Base-by-base conservation (phyloP, 2,329 filamentous ascomycete genomes). In the Beauveria caledonica region DNA sequence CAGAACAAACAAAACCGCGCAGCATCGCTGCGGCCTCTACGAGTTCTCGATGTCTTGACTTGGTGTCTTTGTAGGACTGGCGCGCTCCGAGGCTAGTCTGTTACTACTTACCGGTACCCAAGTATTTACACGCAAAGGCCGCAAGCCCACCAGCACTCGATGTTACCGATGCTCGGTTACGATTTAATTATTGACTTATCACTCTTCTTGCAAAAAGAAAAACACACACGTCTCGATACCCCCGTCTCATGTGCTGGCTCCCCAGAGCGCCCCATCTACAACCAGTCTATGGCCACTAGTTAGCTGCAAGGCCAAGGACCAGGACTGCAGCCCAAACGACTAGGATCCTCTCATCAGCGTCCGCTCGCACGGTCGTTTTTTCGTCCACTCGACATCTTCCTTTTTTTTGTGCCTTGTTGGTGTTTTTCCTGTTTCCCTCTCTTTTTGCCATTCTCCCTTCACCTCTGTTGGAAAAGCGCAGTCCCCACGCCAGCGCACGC, bases 211-310 rank as follows among this genome's bases (percentile, higher is more conserved):
- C 13, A 25, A 25, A 15, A 15, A 46, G 5, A 25, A 33, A 19
- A 23, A 9, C 19, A 3, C 13, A 25, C 33, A 15, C 33, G 23
- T 11, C 46, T 27, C 23, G 17, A 23, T 7, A 36, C 11, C 54
- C 44, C 54, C 54, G 54, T 49, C 44, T 57, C 54, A 49, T 29
- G 54, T 57, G 54, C 54, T 21, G 27, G 33, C 29, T 10, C 53
- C 36, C 51, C 51, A 44, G 39, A 17, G 49, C 23, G 23, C 40
- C 54, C 54, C 54, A 46, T 57, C 42, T 11, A 46, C 33, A 15
- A 15, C 33, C 33, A 36, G 33, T 36, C 33, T 36, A 36, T 13
- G 33, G 33, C 33, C 11, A 36, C 33, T 36, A 36, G 33, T 13
- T 36, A 36, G 33, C 33, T 36, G 33, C 33, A 15, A 36, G 33